phyloP scores from a whole-genome alignment of 2,329 filamentous ascomycete species.

The Calonectria pseudoreteaudii region DNA sequence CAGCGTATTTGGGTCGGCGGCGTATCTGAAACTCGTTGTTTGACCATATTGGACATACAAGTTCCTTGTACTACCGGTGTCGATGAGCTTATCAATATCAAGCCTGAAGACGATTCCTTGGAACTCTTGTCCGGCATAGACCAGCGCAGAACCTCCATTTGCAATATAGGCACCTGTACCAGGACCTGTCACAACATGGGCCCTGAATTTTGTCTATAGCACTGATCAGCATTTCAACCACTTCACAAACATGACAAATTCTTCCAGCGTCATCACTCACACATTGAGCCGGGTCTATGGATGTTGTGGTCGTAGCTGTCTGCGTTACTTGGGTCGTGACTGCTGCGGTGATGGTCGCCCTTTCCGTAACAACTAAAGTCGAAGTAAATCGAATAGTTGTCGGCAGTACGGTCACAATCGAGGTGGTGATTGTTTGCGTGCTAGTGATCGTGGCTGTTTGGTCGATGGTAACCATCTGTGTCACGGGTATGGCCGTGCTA shows the following conservation, averaged over 20 bases:
- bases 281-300: not conserved
- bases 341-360: not conserved
- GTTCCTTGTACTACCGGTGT: not conserved
- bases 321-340: not conserved
- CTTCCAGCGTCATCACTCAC: not conserved
- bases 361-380: not conserved
- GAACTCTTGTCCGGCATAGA: not conserved
- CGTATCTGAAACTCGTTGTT: not conserved
- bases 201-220: not conserved
- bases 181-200: not conserved
- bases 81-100: not conserved
- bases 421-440: too few relatives aligned
- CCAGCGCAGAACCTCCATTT: not conserved
- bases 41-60: not conserved
- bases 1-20: not conserved
- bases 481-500: too few relatives aligned
- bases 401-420: too few relatives aligned
- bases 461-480: too few relatives aligned
- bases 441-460: too few relatives aligned
- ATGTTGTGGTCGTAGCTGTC: not conserved
- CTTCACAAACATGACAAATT: not conserved
- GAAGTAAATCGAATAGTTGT: not conserved
- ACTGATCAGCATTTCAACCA: not conserved
- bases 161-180: not conserved
- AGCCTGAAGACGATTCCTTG: not conserved